phyloP scores from a whole-genome alignment of 2,329 filamentous ascomycete genomes.

The Arachnomyces sp. region DNA sequence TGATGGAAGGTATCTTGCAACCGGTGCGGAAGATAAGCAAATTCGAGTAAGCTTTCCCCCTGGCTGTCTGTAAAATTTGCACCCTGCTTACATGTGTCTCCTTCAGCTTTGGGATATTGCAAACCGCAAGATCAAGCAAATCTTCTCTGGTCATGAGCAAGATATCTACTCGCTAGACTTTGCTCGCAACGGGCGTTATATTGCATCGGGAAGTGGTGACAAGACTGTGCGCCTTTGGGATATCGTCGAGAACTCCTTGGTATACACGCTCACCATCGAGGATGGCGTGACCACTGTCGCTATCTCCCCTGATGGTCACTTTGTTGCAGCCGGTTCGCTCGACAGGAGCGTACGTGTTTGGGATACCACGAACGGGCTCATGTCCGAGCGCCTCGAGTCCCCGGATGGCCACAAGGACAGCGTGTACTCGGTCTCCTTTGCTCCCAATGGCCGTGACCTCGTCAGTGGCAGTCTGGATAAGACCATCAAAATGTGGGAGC shows the following conservation, averaged over 20 bases:
- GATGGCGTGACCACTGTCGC: conserved; percentile 96
- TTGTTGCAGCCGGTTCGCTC: conserved; percentile 86
- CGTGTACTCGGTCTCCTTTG: conserved; percentile 94
- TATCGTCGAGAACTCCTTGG: conserved; percentile 72
- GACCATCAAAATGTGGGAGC: conserved; percentile 99
- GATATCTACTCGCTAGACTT: conserved; percentile 98
- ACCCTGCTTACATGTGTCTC: background rate
- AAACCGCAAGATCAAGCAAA: conserved; percentile 73
- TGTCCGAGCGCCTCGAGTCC: conserved; percentile 86
- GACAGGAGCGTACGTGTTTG: conserved; percentile 98
- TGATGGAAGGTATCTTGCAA: conserved; percentile 86
- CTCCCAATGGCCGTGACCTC: conserved; percentile 82
- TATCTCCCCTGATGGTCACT: conserved; percentile 90
- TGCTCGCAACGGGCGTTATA: conserved; percentile 82
- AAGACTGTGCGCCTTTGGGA: conserved; percentile 94
- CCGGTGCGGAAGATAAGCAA: conserved; percentile 93
- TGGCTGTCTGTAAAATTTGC: conserved; percentile 5
- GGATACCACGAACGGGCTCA: conserved; percentile 78
- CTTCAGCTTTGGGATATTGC: conserved; percentile 87
- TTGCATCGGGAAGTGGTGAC: conserved; percentile 91
- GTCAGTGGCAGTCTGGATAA: conserved; percentile 94
- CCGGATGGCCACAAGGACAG: conserved; percentile 93
- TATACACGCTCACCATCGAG: conserved; percentile 82
- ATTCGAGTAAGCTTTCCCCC: conserved; percentile 61
- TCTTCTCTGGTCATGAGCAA: conserved; percentile 94